Evolutionary conservation across 2,329 filamentous ascomycete genomes (phyloP), one percentile per base, ranked within the genome.

Genomic region (Beauveria scarabaeidicola): DNA sequence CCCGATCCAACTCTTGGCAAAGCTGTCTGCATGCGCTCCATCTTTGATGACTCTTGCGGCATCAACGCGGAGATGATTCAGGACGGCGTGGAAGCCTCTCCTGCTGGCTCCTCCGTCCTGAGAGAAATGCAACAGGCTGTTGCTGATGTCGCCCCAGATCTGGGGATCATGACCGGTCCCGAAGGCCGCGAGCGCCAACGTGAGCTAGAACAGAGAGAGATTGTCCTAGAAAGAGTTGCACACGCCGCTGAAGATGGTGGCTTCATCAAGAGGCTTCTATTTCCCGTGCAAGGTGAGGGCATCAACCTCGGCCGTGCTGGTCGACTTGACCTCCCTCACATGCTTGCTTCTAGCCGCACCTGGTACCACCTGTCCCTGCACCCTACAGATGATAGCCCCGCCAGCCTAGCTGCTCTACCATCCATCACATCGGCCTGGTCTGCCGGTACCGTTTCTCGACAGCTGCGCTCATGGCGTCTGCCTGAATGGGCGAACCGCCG

Each of bases 61-160:
- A 97, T 99, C 75, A 97, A 97, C 66, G 82, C 88, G 0, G 94
- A 99, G 76, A 97, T 99, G 92, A 96, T 93, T 68, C 88, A 93
- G 63, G 94, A 99, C 65, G 94, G 94, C 10, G 83, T 99, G 1
- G 82, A 89, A n/a, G 81, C 95, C 2, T 75, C 81, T 1, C 67
- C 87, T 0, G 85, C 85, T 1, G 89, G 89, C n/a, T 88, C 87
- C 61, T 95, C 93, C 0, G 88, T 97, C 10, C 71, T 93, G 15
- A 86, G 89, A 41, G 92, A 97, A 70, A 95, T 96, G 88, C 85
- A 89, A 68, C 86, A 86, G 60, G 91, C 92, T 1, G 83, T 97
- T 5, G 75, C 84, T 1, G 87, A 90, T 52, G 88, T 86, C 43
- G 90, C 86, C 53, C 85, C 87, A 1, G 90, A 97, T 65, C 78